Conservation (phyloP, 306 rosid species). For the Vicia villosa region DNA sequence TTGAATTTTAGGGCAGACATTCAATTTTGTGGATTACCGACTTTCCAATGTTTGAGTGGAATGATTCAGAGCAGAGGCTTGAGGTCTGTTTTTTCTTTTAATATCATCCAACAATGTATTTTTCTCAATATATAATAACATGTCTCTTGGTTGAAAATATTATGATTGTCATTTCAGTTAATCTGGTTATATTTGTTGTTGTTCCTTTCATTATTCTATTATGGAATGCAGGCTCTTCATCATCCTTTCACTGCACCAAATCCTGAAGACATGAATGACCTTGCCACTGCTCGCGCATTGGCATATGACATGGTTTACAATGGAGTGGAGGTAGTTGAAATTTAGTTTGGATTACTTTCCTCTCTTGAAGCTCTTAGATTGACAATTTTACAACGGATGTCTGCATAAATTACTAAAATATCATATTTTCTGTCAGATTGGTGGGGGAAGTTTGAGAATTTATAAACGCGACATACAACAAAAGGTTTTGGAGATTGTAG, state of each 20-base stretch:
- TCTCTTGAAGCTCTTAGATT: slow-evolving; percentile 29
- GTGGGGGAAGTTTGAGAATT: slow-evolving; percentile 97
- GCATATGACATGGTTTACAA: slow-evolving; percentile 98
- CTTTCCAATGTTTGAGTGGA: slow-evolving; percentile 99
- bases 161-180: neutral
- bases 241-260: slow-evolving; percentile 99
- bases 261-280: slow-evolving; percentile 84
- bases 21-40: slow-evolving; percentile 93
- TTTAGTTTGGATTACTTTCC: slow-evolving; percentile 9
- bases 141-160: slow-evolving; percentile 6
- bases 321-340: slow-evolving; percentile 82
- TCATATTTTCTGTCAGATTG: slow-evolving; percentile 60
- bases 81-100: slow-evolving; percentile 66
- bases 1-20: slow-evolving; percentile 67
- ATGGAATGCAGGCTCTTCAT: slow-evolving; percentile 73
- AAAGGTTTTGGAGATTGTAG: slow-evolving; percentile 86
- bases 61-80: slow-evolving; percentile 82
- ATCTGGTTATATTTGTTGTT: slow-evolving; percentile 26
- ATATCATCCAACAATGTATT: slow-evolving; percentile 10
- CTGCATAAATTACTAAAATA: slow-evolving; percentile 16
- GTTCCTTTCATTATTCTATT: slow-evolving; percentile 7
- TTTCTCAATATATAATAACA: slow-evolving; percentile 2
- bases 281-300: slow-evolving; percentile 91
- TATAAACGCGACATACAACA: slow-evolving; percentile 82
- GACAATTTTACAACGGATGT: slow-evolving; percentile 1